Base-by-base conservation (phyloP, 768 basidiomycete genomes). In the Rhizopogon vinicolor region DNA sequence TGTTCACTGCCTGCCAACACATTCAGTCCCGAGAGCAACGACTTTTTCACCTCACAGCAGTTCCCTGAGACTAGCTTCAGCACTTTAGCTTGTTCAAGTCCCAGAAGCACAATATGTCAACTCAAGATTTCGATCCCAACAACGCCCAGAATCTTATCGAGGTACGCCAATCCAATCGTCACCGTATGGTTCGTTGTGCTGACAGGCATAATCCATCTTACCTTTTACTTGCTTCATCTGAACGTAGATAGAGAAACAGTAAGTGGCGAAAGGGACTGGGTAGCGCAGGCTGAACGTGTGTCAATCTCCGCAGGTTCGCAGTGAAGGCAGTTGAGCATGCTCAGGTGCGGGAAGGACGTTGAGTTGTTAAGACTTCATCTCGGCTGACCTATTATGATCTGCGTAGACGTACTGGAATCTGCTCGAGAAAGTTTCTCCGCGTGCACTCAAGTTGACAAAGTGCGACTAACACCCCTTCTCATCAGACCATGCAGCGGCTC, bases 261-360 rank as follows among this genome's bases (percentile, higher is more conserved):
- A 67, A 71, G 89, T 78, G 40, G 41, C 45, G 19, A 35, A 52
- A 43, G 39, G 40, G 44, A 33, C 9, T 42, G 6, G 22, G 18
- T 48, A 48, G 46, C 13, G n/a, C 25, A 41, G 28, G 52, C 59
- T 65, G 51, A 43, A 28, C 18, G 16, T 9, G 18, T 9, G 43
- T 42, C 54, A 59, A 46, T 55, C 55, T 28, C 25, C 19, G 51
- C 41, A 65, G 63, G 65, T 70, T 70, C 49, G 69, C 69, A 25
- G 96, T 99, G 54, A 92, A 88, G 70, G 92, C 93, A 12, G 94
- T 98, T 51, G 95, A 99, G 68, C 93, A 98, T 61, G 92, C 95
- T 44, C 92, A 96, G 79, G 93, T 91, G 51, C 58, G 82, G 68
- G n/a, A 49, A 37, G 16, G 48, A 51, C 25, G 40, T 33, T 25